phyloP scores from a whole-genome alignment of 495 filamentous ascomycete genomes.

The Penicillium lagena region DNA sequence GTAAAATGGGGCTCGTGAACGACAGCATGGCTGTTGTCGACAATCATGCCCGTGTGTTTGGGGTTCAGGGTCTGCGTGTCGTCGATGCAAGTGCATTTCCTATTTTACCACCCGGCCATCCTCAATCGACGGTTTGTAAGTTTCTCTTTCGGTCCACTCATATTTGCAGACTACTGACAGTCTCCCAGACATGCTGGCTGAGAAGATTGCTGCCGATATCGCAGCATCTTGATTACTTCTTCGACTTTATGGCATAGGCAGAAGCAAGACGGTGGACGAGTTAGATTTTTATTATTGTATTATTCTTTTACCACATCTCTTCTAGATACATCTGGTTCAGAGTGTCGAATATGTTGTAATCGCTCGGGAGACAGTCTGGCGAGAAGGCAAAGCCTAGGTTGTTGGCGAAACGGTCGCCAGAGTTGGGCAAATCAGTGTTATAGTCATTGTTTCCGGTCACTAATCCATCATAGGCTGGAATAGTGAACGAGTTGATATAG shows the following conservation, averaged over 20 bases:
- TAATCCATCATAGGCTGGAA: too few species aligned
- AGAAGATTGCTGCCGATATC: constrained; percentile 57
- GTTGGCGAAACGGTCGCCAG: constrained; percentile 13
- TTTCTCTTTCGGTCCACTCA: constrained; percentile 1
- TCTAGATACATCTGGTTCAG: constrained; percentile 22
- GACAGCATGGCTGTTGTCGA: constrained; percentile 52
- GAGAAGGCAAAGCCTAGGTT: constrained; percentile 19
- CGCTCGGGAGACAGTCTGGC: constrained; percentile 17
- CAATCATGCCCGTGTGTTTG: constrained; percentile 40
- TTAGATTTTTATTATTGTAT: neutral
- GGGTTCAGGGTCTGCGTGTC: constrained; percentile 46
- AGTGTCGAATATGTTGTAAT: constrained; percentile 24
- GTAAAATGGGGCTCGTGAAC: constrained; percentile 40
- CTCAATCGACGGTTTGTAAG: constrained; percentile 44
- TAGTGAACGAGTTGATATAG: too few species aligned
- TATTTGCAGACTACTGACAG: too few species aligned
- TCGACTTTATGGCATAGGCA: neutral
- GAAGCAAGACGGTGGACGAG: neutral
- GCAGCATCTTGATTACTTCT: neutral
- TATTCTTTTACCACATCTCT: constrained; percentile 12
- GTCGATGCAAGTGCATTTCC: constrained; percentile 56
- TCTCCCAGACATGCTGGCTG: constrained; percentile 45
- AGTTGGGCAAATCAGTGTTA: neutral
- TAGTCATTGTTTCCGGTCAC: neutral
- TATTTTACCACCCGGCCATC: constrained; percentile 51